Evolutionary conservation across 164 flowering plant species (phyloP).

Genomic region (Protea cynaroides): DNA sequence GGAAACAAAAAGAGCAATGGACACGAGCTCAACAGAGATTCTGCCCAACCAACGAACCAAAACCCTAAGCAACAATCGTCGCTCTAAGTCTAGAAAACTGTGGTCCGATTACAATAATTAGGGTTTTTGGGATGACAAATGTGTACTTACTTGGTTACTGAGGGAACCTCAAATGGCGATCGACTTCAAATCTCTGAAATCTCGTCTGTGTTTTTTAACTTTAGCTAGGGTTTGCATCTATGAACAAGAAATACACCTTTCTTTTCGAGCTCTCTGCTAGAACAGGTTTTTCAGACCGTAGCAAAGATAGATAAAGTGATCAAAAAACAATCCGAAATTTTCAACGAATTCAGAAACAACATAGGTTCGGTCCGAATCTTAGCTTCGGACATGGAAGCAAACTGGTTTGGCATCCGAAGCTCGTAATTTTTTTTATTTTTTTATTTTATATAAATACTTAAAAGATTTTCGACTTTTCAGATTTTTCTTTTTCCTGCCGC

Average conservation of each 20-base stretch:
- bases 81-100: background rate
- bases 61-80: slow-evolving; percentile 6
- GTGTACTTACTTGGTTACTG: slow-evolving; percentile 12
- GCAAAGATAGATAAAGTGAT: slow-evolving; percentile 43
- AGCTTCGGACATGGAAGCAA: background rate
- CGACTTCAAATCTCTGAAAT: slow-evolving; percentile 15
- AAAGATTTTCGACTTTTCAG: too few relatives aligned
- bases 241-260: slow-evolving; percentile 9
- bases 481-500: too few relatives aligned
- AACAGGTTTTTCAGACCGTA: slow-evolving; percentile 7
- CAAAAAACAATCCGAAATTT: slow-evolving; percentile 38
- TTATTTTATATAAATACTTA: too few relatives aligned
- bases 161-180: slow-evolving; percentile 15
- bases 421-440: background rate
- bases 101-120: slow-evolving; percentile 13
- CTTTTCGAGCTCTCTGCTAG: slow-evolving; percentile 10
- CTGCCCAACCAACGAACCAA: slow-evolving; percentile 9
- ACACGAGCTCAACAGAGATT: slow-evolving; percentile 3
- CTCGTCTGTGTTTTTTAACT: background rate
- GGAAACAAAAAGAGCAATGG: background rate
- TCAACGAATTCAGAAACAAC: slow-evolving; percentile 40
- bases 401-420: background rate
- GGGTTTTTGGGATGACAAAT: slow-evolving; percentile 22
- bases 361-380: slow-evolving; percentile 24
- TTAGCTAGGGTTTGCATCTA: slow-evolving; percentile 27